Conservation (phyloP, 257 asterid species). For the Ajuga chamaepitys region DNA sequence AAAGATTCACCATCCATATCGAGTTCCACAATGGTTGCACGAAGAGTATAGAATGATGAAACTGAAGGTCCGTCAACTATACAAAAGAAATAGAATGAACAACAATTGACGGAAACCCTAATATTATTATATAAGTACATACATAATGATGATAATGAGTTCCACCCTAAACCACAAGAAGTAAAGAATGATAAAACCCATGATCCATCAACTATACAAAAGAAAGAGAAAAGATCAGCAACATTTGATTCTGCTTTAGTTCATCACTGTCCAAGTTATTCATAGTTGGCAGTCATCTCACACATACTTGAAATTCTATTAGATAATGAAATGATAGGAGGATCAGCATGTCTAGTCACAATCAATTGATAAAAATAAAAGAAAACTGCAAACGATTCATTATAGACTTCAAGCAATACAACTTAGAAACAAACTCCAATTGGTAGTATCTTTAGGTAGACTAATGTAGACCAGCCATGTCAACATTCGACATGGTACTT, state of each 20-base stretch:
- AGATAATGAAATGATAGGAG: not conserved
- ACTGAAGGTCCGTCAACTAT: too few relatives aligned
- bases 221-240: not conserved
- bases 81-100: too few relatives aligned
- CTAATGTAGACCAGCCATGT: not conserved
- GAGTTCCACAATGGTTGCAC: not conserved
- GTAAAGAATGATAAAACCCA: too few relatives aligned
- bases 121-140: too few relatives aligned
- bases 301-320: not conserved
- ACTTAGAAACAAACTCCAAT: not conserved
- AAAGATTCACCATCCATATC: too few relatives aligned
- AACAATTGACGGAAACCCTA: too few relatives aligned
- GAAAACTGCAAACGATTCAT: not conserved
- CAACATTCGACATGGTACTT: not conserved
- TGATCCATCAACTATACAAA: not conserved
- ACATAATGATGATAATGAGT: too few relatives aligned
- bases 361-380: not conserved
- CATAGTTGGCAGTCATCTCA: not conserved
- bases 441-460: not conserved
- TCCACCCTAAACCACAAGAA: too few relatives aligned
- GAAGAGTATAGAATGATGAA: not conserved
- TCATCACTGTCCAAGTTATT: not conserved
- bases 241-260: not conserved
- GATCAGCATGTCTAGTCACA: conserved; percentile 2
- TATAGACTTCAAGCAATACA: not conserved